Evolutionary conservation across 371 early-diverging fungal species (phyloP).

Genomic region (Mucor indicus): DNA sequence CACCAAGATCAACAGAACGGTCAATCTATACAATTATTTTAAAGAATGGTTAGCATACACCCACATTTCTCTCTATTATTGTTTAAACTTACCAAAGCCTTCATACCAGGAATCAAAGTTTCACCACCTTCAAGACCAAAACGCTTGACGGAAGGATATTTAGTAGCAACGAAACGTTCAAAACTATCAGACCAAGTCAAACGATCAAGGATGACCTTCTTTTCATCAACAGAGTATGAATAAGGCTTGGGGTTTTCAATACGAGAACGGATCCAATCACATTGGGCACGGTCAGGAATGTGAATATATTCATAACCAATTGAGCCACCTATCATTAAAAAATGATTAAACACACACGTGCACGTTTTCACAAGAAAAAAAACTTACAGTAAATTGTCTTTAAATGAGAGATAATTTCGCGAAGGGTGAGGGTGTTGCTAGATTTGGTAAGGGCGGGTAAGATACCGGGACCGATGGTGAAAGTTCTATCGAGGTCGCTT

Average conservation of each 20-base stretch:
- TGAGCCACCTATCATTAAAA: slow-evolving; percentile 50
- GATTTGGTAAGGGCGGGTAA: slow-evolving; percentile 79
- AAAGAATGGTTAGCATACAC: too few relatives aligned
- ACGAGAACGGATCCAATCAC: slow-evolving; percentile 94
- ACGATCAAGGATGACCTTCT: slow-evolving; percentile 89
- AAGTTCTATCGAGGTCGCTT: slow-evolving; percentile 84
- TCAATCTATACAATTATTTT: slow-evolving; percentile 67
- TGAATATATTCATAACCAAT: slow-evolving; percentile 97
- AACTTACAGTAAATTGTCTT: slow-evolving; percentile 78
- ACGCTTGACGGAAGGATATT: slow-evolving; percentile 95
- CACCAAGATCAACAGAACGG: slow-evolving; percentile 88
- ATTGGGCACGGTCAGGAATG: slow-evolving; percentile 92
- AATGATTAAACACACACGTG: too few relatives aligned
- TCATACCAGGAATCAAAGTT: slow-evolving; percentile 95
- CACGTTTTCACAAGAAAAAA: not conserved
- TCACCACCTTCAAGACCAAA: slow-evolving; percentile 98
- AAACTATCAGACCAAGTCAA: slow-evolving; percentile 96
- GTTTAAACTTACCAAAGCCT: slow-evolving; percentile 72
- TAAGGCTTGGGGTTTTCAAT: slow-evolving; percentile 89
- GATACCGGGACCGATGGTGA: slow-evolving; percentile 92
- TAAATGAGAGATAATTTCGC: slow-evolving; percentile 82
- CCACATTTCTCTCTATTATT: too few relatives aligned
- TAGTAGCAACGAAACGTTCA: slow-evolving; percentile 92
- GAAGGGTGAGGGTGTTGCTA: slow-evolving; percentile 71
- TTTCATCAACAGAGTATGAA: slow-evolving; percentile 83